Evolutionary conservation across 768 basidiomycete species (phyloP).

Genomic region (Melanogaster broomeanus): DNA sequence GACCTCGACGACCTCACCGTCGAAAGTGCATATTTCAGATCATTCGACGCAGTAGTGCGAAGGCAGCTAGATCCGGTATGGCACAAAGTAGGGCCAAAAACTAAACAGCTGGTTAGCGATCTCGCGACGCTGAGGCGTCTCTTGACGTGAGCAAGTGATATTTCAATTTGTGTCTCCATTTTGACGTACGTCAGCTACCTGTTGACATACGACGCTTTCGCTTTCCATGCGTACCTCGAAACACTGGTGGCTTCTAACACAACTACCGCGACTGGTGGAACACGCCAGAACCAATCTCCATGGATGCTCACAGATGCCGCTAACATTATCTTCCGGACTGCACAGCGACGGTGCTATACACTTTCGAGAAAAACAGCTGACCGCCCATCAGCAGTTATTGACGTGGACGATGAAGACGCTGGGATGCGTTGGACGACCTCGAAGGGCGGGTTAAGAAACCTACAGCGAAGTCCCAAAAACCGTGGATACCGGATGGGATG

Average conservation of each 20-base stretch:
- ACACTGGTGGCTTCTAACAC: conserved; percentile 72
- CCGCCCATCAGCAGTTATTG: conserved; percentile 32
- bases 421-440: conserved; percentile 70
- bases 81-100: conserved; percentile 94
- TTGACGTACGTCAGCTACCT: conserved; percentile 49
- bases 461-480: conserved; percentile 11
- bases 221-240: conserved; percentile 91
- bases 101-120: conserved; percentile 89
- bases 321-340: conserved; percentile 78
- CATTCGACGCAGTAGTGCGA: conserved; percentile 87
- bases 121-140: conserved; percentile 83
- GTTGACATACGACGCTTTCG: conserved; percentile 86
- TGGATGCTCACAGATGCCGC: conserved; percentile 95
- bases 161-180: too few species aligned
- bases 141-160: conserved; percentile 57
- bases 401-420: conserved; percentile 72
- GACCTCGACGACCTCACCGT: conserved; percentile 93
- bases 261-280: conserved; percentile 47
- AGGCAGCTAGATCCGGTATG: conserved; percentile 91
- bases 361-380: conserved; percentile 36
- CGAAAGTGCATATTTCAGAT: conserved; percentile 91
- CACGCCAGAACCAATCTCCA: conserved; percentile 70
- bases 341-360: conserved; percentile 80
- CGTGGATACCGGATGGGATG: conserved; percentile 76
- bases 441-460: conserved; percentile 10